Evolutionary conservation across 2,329 filamentous ascomycete species (phyloP).

Genomic region (Phoma herbarum): DNA sequence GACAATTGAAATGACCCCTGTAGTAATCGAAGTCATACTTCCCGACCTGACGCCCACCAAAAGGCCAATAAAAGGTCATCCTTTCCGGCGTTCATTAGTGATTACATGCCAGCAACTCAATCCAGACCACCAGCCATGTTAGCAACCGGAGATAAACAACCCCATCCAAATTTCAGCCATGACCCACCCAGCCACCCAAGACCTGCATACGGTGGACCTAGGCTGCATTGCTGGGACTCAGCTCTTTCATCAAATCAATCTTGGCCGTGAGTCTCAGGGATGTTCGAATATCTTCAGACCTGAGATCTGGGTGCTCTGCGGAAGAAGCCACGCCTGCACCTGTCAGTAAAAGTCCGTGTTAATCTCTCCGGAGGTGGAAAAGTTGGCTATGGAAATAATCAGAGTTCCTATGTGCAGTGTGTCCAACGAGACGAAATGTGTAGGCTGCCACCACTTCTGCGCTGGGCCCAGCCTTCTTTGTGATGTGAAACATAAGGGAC

Average conservation of each 20-base stretch:
- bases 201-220: neutral
- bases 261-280: neutral
- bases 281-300: neutral
- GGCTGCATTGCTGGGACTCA: neutral
- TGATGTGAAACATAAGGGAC: no score
- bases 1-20: neutral
- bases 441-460: no score
- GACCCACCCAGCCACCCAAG: neutral
- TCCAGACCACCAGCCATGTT: neutral
- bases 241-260: no score
- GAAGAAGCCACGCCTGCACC: conserved; percentile 8
- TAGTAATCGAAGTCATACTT: neutral
- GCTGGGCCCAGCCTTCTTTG: no score
- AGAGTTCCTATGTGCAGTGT: neutral
- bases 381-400: neutral
- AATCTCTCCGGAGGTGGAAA: neutral
- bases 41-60: neutral
- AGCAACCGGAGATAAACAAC: neutral
- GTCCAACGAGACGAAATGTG: neutral
- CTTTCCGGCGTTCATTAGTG: neutral
- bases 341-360: neutral
- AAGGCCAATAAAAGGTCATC: neutral
- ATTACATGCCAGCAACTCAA: neutral
- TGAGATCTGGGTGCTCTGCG: neutral
- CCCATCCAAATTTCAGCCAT: neutral